Percentiles rank a stretch among this genome's conserved stretches.
phyloP scores from a whole-genome alignment of 164 flowering plant genomes.

The Piper longum region DNA sequence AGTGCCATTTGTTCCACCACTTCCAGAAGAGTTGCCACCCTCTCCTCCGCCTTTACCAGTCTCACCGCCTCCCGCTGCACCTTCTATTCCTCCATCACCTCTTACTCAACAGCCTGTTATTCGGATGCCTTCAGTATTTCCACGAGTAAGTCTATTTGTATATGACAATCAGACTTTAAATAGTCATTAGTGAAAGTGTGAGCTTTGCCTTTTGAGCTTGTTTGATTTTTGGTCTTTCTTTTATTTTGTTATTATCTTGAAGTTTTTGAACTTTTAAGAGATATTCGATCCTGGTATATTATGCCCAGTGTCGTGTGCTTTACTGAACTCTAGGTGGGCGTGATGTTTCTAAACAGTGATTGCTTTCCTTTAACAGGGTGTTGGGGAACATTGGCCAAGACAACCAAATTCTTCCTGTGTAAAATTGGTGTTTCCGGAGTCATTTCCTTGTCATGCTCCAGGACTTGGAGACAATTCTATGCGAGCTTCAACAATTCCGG shows the following conservation, averaged over 20 bases:
- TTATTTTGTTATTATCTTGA: too few relatives aligned
- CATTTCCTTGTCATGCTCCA: constrained; percentile 20
- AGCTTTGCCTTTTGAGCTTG: too few relatives aligned
- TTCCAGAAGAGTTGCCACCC: constrained; percentile 43
- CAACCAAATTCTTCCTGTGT: constrained; percentile 20
- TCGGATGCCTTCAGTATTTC: constrained; percentile 11
- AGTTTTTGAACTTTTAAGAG: too few relatives aligned
- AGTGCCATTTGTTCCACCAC: constrained; percentile 33
- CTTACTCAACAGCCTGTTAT: constrained; percentile 12
- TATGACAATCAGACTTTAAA: too few relatives aligned
- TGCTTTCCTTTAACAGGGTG: constrained; percentile 18
- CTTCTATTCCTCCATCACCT: constrained; percentile 13
- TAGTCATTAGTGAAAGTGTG: too few relatives aligned
- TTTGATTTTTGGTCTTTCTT: too few relatives aligned
- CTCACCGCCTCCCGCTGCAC: constrained; percentile 30
- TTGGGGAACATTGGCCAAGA: constrained; percentile 20
- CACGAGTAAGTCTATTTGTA: too few relatives aligned
- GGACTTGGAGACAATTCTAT: constrained; percentile 28
- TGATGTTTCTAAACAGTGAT: constrained; percentile 1
- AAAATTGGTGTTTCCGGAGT: constrained; percentile 18
- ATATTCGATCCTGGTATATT: too few relatives aligned
- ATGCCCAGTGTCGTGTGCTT: too few relatives aligned
- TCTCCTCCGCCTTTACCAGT: constrained; percentile 54
- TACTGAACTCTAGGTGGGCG: neutral
- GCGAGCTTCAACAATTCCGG: constrained; percentile 24